These are phyloP conservation scores for Calonectria henricotiae DNA, from an alignment of 2,329 filamentous ascomycete genomes.

Conservation along the genomic window DNA sequence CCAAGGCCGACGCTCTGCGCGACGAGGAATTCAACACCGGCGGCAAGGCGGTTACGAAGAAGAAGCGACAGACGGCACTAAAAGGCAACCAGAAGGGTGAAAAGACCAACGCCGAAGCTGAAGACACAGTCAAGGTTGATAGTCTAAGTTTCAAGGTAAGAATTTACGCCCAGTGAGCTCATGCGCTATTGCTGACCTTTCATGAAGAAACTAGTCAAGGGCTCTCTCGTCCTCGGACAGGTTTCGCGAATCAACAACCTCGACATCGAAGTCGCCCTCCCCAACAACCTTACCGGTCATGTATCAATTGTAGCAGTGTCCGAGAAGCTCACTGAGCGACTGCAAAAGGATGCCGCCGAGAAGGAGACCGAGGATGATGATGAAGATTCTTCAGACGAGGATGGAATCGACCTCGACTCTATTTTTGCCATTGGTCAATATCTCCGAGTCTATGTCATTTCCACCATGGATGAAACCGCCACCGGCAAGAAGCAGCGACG, in stretches of 20 bases:
- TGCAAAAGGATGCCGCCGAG: constrained; percentile 77
- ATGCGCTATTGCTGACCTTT: constrained; percentile 47
- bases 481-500: constrained; percentile 80
- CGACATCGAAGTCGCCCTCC: constrained; percentile 86
- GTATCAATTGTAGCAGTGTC: constrained; percentile 95
- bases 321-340: constrained; percentile 80
- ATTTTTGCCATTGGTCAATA: constrained; percentile 91
- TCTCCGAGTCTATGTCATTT: constrained; percentile 85
- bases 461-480: constrained; percentile 79
- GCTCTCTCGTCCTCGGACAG: constrained; percentile 90
- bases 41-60: constrained; percentile 66
- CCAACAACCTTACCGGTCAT: constrained; percentile 94
- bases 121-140: constrained; percentile 81
- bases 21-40: constrained; percentile 80
- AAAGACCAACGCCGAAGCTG: constrained; percentile 60
- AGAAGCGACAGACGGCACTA: constrained; percentile 71
- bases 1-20: constrained; percentile 91
- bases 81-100: constrained; percentile 70
- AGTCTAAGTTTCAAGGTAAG: constrained; percentile 89
- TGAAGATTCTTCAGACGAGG: constrained; percentile 63
- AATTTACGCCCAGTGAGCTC: constrained; percentile 19
- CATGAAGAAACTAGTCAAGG: constrained; percentile 82
- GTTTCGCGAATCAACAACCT: constrained; percentile 85
- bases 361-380: constrained; percentile 72
- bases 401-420: constrained; percentile 80